Evolutionary conservation across 805 yeast genomes (phyloP).

Genomic region (Schizosaccharomyces lindneri): DNA sequence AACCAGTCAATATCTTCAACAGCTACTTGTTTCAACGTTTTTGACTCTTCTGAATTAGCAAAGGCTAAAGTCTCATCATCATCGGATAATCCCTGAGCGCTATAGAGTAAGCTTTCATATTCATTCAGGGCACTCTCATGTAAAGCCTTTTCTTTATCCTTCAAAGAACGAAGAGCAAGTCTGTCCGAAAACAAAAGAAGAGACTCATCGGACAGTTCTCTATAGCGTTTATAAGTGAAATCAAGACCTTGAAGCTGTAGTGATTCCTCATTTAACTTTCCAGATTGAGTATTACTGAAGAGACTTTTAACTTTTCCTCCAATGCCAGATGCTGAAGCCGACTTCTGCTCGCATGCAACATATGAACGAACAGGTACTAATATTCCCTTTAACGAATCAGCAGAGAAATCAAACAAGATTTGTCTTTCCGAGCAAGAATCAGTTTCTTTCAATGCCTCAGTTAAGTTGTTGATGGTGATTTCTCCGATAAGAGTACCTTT

Average conservation of each 20-base stretch:
- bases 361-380: too few relatives aligned
- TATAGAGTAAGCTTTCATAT: constrained; percentile 52
- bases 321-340: constrained; percentile 2
- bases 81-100: constrained; percentile 33
- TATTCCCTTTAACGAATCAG: too few relatives aligned
- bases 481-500: constrained; percentile 5
- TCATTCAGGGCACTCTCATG: constrained; percentile 38
- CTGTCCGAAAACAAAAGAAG: background rate
- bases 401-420: too few relatives aligned
- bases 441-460: background rate
- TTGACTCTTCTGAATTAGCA: background rate
- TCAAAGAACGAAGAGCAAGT: constrained; percentile 25
- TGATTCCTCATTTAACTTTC: constrained; percentile 4
- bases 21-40: background rate
- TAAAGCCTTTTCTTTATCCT: constrained; percentile 29
- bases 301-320: constrained; percentile 6
- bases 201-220: background rate
- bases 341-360: too few relatives aligned
- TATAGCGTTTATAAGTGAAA: background rate
- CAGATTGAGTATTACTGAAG: constrained; percentile 7
- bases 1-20: background rate
- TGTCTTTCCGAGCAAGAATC: too few relatives aligned
- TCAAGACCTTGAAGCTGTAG: background rate
- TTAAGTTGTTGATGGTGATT: background rate
- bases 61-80: constrained; percentile 20